Percentiles rank a stretch among this genome's conserved stretches.
Evolutionary conservation across 192 early-diverging fungal species (phyloP).

Genomic region (Rhizophlyctis rosea): DNA sequence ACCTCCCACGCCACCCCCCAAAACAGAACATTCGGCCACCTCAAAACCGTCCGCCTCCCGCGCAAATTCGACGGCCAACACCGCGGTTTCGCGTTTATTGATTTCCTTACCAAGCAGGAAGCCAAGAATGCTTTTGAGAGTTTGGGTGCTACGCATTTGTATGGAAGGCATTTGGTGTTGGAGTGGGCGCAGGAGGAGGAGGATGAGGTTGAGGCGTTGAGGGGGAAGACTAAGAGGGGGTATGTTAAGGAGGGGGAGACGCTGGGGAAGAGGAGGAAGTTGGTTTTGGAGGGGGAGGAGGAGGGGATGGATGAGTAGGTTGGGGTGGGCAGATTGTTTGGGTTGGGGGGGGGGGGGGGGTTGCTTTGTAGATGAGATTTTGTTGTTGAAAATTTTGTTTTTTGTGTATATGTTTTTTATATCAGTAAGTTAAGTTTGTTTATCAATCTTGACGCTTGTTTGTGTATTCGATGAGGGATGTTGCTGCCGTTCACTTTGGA

Average conservation of each 20-base stretch:
- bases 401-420: no score
- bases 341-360: no score
- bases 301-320: conserved; percentile 22
- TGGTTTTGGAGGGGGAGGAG: conserved; percentile 53
- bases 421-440: no score
- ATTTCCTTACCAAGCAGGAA: conserved; percentile 95
- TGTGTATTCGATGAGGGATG: no score
- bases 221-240: conserved; percentile 80
- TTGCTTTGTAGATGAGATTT: no score
- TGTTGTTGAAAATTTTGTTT: no score
- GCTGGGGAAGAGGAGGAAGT: conserved; percentile 57
- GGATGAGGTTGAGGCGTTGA: conserved; percentile 73
- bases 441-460: no score
- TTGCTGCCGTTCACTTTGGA: no score
- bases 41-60: conserved; percentile 93
- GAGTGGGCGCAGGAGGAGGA: conserved; percentile 88
- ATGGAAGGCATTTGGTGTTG: conserved; percentile 93
- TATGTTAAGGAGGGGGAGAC: conserved; percentile 62
- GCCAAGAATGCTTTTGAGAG: conserved; percentile 85
- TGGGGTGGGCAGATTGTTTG: no score
- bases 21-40: conserved; percentile 80
- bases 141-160: conserved; percentile 90
- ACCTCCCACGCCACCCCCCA: conserved; percentile 6
- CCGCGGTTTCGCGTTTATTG: conserved; percentile 97
- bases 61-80: conserved; percentile 90